Base-by-base conservation (phyloP, 371 early-diverging fungal species). In the Circinella umbellata region DNA sequence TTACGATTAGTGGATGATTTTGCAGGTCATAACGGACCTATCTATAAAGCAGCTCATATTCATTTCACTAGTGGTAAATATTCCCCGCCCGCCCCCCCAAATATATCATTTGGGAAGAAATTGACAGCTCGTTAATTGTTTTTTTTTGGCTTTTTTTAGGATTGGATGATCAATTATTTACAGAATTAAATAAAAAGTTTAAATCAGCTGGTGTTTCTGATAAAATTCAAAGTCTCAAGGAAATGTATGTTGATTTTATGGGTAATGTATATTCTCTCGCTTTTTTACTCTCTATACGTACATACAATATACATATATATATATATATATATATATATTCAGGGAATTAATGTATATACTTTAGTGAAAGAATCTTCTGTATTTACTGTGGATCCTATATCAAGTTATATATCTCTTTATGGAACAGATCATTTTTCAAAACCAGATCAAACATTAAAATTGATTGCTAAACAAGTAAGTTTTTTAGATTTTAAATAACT, bases 1-100 rank as follows among this genome's bases (percentile, higher is more conserved):
- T 79, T 81, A n/a, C 84, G 89, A 20, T 75, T 98, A n/a, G 90
- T 96, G 11, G 89, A 90, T 64, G 99, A 98, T 73, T 95, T 92
- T 76, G 76, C 87, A 15, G 78, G 73, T 13, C 78, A 81, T 11
- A 71, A 78, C 37, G 75, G 78, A 49, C 88, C 88, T 37, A 80
- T 89, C 64, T 96, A 95, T 73, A 90, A 89, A 63, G 91, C 89
- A 13, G 95, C 93, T 1, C 94, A 96, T 73, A 79, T 95, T 15
- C 90, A 90, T 75, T 94, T 96, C 67, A 92, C 92, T 0, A 88
- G 91, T 51, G 92, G 93, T 91, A 88, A 73, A 27, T 27, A 27
- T 27, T 27, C 27, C 27, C 27, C 27, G 1, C 71, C 46, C 48
- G 61, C 27, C 27, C 27, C 27, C 71, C 46, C 48, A 64, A 0